Conservation (phyloP, 2,329 filamentous ascomycete genomes). For the Ophiosphaerella herpotricha region DNA sequence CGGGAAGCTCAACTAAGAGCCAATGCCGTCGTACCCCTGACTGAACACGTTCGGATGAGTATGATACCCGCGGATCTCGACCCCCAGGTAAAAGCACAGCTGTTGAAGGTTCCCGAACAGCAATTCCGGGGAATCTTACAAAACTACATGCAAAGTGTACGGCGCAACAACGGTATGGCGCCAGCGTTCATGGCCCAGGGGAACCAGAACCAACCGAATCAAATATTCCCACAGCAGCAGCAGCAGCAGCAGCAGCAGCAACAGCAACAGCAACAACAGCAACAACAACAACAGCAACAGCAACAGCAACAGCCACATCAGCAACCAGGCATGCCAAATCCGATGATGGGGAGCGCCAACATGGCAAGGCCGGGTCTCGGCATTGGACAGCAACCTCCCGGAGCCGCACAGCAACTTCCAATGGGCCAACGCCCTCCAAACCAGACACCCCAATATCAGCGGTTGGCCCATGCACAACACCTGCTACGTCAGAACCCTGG, state of each 20-base stretch:
- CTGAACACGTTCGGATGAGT: conserved; percentile 37
- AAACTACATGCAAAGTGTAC: conserved; percentile 27
- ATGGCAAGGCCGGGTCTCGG: conserved; percentile 33
- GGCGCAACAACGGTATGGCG: conserved; percentile 27
- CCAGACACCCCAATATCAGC: conserved; percentile 31
- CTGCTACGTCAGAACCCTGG: conserved; percentile 41
- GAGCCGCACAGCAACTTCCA: conserved; percentile 26
- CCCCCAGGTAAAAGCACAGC: conserved; percentile 33
- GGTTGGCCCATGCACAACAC: conserved; percentile 29
- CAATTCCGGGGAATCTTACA: conserved; percentile 37
- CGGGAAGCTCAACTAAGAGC: conserved; percentile 44
- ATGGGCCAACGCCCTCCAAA: conserved; percentile 31
- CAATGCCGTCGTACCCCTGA: conserved; percentile 34
- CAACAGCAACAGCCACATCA: conserved; percentile 17
- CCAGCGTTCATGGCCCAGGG: conserved; percentile 24
- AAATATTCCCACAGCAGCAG: conserved; percentile 41
- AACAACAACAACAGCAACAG: conserved; percentile 6
- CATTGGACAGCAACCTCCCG: conserved; percentile 34
- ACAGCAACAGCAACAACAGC: conserved; percentile 18
- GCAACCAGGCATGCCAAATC: conserved; percentile 26
- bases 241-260: too few relatives aligned
- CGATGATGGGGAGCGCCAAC: conserved; percentile 33
- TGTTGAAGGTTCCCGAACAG: conserved; percentile 42
- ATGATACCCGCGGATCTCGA: conserved; percentile 40
- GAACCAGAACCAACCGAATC: conserved; percentile 29